Percentiles rank a stretch among this genome's conserved stretches.
Conservation (phyloP, 192 early-diverging fungal genomes). For the Coemansia sp. region DNA sequence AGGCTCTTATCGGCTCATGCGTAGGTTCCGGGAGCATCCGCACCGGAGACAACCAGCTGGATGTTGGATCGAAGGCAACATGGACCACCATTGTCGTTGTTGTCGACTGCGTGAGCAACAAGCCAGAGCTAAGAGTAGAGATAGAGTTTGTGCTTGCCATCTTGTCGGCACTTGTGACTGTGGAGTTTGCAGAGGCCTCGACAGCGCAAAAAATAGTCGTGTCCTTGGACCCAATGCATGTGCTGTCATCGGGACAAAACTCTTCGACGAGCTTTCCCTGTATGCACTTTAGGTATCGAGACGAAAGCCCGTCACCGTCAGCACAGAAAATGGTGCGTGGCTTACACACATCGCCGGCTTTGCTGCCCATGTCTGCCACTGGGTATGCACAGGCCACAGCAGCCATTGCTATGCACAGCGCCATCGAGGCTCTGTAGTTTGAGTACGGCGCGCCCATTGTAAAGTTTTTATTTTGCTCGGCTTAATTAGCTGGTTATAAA, state of each 20-base stretch:
- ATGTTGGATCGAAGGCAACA: not conserved
- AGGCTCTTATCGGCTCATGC: not conserved
- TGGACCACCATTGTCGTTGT: slow-evolving; percentile 12
- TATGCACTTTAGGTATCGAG: slow-evolving; percentile 45
- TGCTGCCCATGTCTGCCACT: not conserved
- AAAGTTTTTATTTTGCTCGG: too few species aligned
- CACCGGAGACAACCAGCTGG: not conserved
- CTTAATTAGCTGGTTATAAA: too few species aligned
- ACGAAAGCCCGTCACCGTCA: slow-evolving; percentile 40
- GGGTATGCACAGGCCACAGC: slow-evolving; percentile 24
- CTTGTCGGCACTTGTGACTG: not conserved
- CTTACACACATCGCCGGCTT: slow-evolving; percentile 25
- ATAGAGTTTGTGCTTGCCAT: not conserved
- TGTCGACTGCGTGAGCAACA: not conserved
- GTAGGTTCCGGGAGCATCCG: not conserved
- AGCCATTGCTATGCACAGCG: slow-evolving; percentile 11
- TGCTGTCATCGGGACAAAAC: slow-evolving; percentile 23
- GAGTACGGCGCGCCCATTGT: slow-evolving; percentile 6
- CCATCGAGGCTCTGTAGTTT: not conserved
- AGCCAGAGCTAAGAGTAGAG: not conserved
- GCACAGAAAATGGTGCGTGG: slow-evolving; percentile 47
- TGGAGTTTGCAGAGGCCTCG: slow-evolving; percentile 5
- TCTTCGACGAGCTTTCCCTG: slow-evolving; percentile 30
- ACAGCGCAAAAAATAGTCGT: slow-evolving; percentile 41
- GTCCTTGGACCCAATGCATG: slow-evolving; percentile 46